These are phyloP conservation scores for Psilocybe subaeruginosa DNA, from an alignment of 768 basidiomycete species.

Conservation along the genomic window DNA sequence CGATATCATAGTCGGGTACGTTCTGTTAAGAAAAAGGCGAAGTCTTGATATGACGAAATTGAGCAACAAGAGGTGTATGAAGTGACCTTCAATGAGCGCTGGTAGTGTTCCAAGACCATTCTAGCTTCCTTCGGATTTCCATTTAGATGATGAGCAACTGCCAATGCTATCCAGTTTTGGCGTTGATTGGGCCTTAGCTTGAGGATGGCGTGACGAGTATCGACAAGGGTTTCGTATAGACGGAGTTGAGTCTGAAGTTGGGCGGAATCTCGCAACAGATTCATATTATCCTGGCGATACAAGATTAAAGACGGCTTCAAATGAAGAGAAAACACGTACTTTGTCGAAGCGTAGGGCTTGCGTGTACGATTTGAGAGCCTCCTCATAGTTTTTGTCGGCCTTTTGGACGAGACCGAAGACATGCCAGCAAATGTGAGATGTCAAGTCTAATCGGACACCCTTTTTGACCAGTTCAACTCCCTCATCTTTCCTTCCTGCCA, in stretches of 20 bases:
- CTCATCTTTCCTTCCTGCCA: conserved; percentile 72
- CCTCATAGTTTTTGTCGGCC: conserved; percentile 92
- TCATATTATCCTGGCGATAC: conserved; percentile 80
- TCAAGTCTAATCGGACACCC: conserved; percentile 78
- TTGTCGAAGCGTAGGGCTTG: conserved; percentile 90
- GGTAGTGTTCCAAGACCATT: conserved; percentile 74
- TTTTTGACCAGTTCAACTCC: conserved; percentile 85
- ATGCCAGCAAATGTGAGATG: conserved; percentile 97
- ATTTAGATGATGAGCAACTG: conserved; percentile 86
- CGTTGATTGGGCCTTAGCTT: conserved; percentile 80
- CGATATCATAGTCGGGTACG: conserved; percentile 76
- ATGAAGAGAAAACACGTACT: conserved; percentile 45
- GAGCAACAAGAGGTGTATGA: conserved; percentile 4
- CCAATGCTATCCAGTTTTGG: conserved; percentile 88
- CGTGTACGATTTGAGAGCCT: conserved; percentile 90
- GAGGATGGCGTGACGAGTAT: conserved; percentile 82
- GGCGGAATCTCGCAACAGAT: conserved; percentile 90
- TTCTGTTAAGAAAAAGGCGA: conserved; percentile 46
- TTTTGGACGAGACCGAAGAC: conserved; percentile 96
- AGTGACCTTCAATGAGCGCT: conserved; percentile 69
- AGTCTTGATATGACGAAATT: background rate
- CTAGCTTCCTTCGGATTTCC: conserved; percentile 73
- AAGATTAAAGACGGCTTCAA: background rate
- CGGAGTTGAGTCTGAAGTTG: conserved; percentile 89
- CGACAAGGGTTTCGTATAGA: conserved; percentile 74